Conservation (phyloP, 768 basidiomycete genomes). For the Collybia sp. region DNA sequence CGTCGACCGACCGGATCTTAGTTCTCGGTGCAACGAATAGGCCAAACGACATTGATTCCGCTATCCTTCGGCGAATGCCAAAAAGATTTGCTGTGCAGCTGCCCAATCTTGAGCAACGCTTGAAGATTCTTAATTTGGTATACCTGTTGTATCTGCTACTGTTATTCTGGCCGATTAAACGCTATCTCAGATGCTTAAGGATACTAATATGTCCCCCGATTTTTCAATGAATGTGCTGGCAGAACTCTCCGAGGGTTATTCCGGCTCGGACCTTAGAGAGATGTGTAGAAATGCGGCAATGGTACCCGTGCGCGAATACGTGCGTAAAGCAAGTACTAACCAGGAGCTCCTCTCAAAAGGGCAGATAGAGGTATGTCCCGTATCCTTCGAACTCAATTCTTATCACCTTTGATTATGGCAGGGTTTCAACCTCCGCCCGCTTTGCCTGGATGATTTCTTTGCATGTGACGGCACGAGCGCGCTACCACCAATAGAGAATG, state of each 20-base stretch:
- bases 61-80: constrained; percentile 94
- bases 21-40: constrained; percentile 95
- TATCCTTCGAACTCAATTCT: background rate
- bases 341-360: constrained; percentile 41
- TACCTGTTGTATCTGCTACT: constrained; percentile 12
- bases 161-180: background rate
- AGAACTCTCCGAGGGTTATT: constrained; percentile 63
- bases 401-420: constrained; percentile 19
- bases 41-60: constrained; percentile 86
- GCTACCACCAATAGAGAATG: constrained; percentile 23
- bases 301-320: constrained; percentile 84
- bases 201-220: constrained; percentile 58
- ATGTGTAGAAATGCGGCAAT: constrained; percentile 92
- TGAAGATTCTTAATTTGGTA: constrained; percentile 81
- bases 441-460: constrained; percentile 68
- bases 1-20: constrained; percentile 75
- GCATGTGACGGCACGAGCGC: constrained; percentile 32
- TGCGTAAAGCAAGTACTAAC: constrained; percentile 45
- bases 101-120: constrained; percentile 73
- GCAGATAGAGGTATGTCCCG: constrained; percentile 37
- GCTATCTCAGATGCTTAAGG: constrained; percentile 72
- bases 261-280: constrained; percentile 90
- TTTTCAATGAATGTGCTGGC: constrained; percentile 67
- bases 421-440: constrained; percentile 76
- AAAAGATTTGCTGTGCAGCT: constrained; percentile 88